Evolutionary conservation across 176 grass and related monocot species (phyloP).

Genomic region (Puya raimondii): DNA sequence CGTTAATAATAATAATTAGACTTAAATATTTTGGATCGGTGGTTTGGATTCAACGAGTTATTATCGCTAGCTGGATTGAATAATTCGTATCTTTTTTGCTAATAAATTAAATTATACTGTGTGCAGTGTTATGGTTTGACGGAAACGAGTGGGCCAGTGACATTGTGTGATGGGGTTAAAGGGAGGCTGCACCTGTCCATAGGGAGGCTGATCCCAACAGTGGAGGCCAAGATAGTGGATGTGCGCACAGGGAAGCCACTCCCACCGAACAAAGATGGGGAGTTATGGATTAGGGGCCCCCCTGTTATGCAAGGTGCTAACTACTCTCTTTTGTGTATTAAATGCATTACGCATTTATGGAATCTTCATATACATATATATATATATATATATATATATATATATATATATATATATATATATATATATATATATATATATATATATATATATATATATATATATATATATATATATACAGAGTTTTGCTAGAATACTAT

Average conservation of each 20-base stretch:
- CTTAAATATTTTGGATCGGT: no score
- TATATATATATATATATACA: no score
- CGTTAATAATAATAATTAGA: no score
- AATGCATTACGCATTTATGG: background rate
- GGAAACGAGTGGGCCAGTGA: slow-evolving; percentile 30
- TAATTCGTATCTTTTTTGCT: no score
- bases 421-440: no score
- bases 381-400: no score
- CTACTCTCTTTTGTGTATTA: background rate
- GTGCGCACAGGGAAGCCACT: slow-evolving; percentile 20
- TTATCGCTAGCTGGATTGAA: no score
- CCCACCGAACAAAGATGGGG: slow-evolving; percentile 21
- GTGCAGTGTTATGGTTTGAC: slow-evolving; percentile 53
- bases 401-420: no score
- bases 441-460: no score
- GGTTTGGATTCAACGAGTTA: no score
- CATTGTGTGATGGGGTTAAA: slow-evolving; percentile 24
- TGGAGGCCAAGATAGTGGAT: slow-evolving; percentile 39
- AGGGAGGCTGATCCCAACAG: slow-evolving; percentile 27
- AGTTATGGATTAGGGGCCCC: slow-evolving; percentile 36
- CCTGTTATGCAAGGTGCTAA: slow-evolving; percentile 31
- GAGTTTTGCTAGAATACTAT: no score
- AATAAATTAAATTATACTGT: background rate
- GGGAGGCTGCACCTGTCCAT: slow-evolving; percentile 20
- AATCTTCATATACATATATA: no score